phyloP scores from a whole-genome alignment of 2,329 filamentous ascomycete species.

The Kalaharituber pfeilii region DNA sequence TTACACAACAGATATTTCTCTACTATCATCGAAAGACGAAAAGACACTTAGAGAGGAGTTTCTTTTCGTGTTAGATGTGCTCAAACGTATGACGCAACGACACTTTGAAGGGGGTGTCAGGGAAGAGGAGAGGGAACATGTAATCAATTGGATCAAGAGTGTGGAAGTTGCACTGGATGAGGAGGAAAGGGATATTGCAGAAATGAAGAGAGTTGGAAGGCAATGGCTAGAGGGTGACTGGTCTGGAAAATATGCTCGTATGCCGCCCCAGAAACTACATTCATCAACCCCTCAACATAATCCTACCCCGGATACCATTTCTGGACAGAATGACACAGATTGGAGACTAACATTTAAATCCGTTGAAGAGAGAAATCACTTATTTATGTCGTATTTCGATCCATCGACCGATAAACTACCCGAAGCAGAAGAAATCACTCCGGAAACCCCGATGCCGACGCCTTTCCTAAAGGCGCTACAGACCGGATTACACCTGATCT shows the following conservation, averaged over 20 bases:
- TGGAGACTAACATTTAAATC: not conserved
- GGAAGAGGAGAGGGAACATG: conserved; percentile 56
- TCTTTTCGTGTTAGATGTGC: conserved; percentile 68
- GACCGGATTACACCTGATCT: conserved; percentile 64
- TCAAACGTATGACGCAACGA: conserved; percentile 79
- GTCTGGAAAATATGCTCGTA: conserved; percentile 48
- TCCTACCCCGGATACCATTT: conserved; percentile 1
- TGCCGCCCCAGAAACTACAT: conserved; percentile 11
- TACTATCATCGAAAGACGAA: conserved; percentile 72
- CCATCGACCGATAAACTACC: conserved; percentile 14
- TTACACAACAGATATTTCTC: conserved; percentile 72
- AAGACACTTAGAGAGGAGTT: conserved; percentile 69
- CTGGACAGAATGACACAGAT: not conserved
- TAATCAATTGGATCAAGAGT: conserved; percentile 61
- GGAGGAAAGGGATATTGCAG: conserved; percentile 60
- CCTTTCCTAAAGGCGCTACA: conserved; percentile 57
- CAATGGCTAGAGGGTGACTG: conserved; percentile 69
- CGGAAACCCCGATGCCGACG: conserved; percentile 39
- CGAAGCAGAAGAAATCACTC: conserved; percentile 14
- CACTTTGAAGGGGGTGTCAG: conserved; percentile 71
- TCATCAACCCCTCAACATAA: conserved; percentile 19
- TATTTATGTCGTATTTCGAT: conserved; percentile 24
- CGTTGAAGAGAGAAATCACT: conserved; percentile 21
- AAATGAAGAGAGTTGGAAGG: conserved; percentile 50
- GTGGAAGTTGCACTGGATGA: conserved; percentile 59